Percentiles rank a stretch among this genome's conserved stretches.
These are phyloP conservation scores for Cruciata laevipes DNA, from an alignment of 257 asterid species.

Conservation along the genomic window DNA sequence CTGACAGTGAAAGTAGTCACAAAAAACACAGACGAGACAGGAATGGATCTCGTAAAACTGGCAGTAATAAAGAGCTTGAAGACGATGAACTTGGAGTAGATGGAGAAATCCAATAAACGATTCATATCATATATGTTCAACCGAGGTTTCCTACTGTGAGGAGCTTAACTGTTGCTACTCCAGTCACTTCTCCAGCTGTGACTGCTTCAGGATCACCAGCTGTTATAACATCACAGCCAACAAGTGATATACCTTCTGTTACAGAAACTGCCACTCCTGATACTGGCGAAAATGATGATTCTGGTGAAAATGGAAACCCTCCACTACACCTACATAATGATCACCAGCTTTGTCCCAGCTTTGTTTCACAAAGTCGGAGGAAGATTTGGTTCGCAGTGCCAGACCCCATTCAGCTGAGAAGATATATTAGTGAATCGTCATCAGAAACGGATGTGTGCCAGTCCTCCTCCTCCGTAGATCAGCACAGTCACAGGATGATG, in stretches of 20 bases:
- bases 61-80: constrained; percentile 85
- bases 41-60: constrained; percentile 56
- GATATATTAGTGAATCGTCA: no score
- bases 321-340: no score
- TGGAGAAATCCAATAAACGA: constrained; percentile 73
- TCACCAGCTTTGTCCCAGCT: no score
- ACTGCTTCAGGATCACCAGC: constrained; percentile 49
- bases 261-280: constrained; percentile 42
- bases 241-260: constrained; percentile 31
- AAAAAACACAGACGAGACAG: constrained; percentile 66
- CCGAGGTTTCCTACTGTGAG: neutral
- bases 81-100: constrained; percentile 98
- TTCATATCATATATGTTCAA: neutral
- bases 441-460: no score
- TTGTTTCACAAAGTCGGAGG: no score
- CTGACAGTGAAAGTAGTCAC: constrained; percentile 77
- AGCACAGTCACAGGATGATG: no score
- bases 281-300: no score
- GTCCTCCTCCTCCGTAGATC: no score
- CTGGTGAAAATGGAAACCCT: no score
- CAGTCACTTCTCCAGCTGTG: constrained; percentile 38
- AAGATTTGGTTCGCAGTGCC: no score
- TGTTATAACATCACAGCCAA: constrained; percentile 33
- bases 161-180: constrained; percentile 47
- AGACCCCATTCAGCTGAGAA: no score